Percentiles rank a stretch among this genome's conserved stretches.
phyloP scores from a whole-genome alignment of 768 basidiomycete species.

The Pleurotus tuoliensis region DNA sequence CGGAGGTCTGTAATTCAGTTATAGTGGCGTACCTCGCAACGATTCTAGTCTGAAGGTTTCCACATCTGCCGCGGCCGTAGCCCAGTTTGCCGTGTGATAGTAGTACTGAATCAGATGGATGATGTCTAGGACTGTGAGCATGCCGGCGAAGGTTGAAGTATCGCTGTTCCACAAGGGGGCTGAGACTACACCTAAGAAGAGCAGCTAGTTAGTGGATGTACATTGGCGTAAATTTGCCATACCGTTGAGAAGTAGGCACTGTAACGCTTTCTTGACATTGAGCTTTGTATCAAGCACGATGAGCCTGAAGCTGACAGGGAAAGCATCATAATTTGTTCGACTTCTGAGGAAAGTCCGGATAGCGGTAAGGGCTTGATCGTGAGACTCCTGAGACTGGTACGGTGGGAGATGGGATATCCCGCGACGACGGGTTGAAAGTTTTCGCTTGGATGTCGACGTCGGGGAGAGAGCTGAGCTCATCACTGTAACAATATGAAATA shows the following conservation, averaged over 20 bases:
- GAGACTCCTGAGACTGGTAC: constrained; percentile 52
- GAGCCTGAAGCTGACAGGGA: constrained; percentile 93
- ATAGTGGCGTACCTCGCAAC: constrained; percentile 65
- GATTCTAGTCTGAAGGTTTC: constrained; percentile 88
- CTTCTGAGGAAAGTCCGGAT: constrained; percentile 84
- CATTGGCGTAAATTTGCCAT: constrained; percentile 7
- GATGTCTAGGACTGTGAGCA: constrained; percentile 99
- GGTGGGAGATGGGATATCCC: constrained; percentile 58
- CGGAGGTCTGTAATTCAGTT: constrained; percentile 3
- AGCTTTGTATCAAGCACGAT: constrained; percentile 96
- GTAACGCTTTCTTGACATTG: constrained; percentile 91
- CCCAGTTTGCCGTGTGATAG: constrained; percentile 82
- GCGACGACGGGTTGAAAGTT: constrained; percentile 52
- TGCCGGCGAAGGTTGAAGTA: constrained; percentile 88
- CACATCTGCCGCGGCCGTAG: constrained; percentile 84
- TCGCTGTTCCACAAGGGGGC: constrained; percentile 98
- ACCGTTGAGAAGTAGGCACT: constrained; percentile 85
- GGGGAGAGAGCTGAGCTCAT: constrained; percentile 48
- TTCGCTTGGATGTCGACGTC: constrained; percentile 48
- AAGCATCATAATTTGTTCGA: constrained; percentile 91
- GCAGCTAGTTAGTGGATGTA: constrained; percentile 3
- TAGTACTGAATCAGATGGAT: constrained; percentile 99
- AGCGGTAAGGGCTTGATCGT: constrained; percentile 61
- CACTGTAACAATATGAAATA: constrained; percentile 11
- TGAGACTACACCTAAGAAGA: constrained; percentile 82